Base-by-base conservation (phyloP, 495 filamentous ascomycete genomes). In the Aspergillus wentii region DNA sequence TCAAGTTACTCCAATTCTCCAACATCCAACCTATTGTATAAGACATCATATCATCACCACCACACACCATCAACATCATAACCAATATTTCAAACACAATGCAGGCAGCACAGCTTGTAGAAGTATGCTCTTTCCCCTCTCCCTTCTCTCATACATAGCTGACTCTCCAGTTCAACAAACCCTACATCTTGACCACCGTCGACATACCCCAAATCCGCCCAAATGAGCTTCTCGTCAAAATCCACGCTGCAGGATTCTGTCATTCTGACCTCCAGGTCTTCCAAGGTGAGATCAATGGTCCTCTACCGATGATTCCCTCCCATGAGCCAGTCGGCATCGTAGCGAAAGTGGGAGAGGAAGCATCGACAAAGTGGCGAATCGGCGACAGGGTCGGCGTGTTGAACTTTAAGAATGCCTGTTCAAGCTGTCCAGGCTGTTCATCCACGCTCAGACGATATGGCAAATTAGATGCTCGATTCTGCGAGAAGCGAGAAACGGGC, bases 321-420 rank as follows among this genome's bases (percentile, higher is more conserved):
- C 78, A 82, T 50, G 78, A 81, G 57, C 75, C 74, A 17, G 48
- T 64, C 8, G 76, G 78, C 8, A 77, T 69, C 7, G 65, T 80
- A 23, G 66, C 66, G n/a, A 56, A 56, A 1, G 39, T 66, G 18
- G 77, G 77, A 18, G 13, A 34, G 2, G 32, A 30, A 4, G 33
- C 32, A 1, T 17, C 28, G 4, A 9, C 27, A 1, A 8, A n/a
- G 13, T 46, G 37, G 43, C 33, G 32, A 8, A 16, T 28, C 27
- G 37, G 43, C 1, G 29, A 41, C 9, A 31, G 43, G 2, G 29
- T 41, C 23, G 43, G 43, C 1, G 35, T 46, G 20, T 28, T 41
- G 8, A 46, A 46, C 8, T 46, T 46, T 21, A 38, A 31, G 15
- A 32, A 41, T 19, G 38, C 37, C 3, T 46, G 41, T 28, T n/a